Percentiles rank a stretch among this genome's conserved stretches.
phyloP scores from a whole-genome alignment of 2,329 filamentous ascomycete genomes.

The Fusarium denticulatum region DNA sequence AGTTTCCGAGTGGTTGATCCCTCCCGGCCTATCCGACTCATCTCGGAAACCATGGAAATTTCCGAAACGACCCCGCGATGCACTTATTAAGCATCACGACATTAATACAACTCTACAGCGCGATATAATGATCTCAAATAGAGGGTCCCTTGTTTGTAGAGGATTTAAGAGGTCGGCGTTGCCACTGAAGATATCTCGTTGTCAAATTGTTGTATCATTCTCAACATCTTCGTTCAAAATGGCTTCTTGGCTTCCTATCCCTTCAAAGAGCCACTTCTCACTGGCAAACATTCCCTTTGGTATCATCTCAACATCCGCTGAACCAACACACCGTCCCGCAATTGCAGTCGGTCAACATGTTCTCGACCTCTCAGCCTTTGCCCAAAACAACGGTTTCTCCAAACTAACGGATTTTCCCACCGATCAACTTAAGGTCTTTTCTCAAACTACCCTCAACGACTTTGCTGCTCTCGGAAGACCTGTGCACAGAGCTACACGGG shows the following conservation, averaged over 20 bases:
- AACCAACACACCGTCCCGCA: slow-evolving; percentile 68
- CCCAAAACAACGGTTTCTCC: slow-evolving; percentile 54
- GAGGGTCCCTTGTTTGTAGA: background rate
- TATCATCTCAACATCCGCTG: slow-evolving; percentile 72
- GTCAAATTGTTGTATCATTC: background rate
- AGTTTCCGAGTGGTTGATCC: background rate
- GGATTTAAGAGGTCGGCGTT: accelerated
- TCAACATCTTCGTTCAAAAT: background rate
- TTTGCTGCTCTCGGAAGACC: slow-evolving; percentile 66
- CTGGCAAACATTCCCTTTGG: slow-evolving; percentile 85
- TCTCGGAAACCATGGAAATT: background rate
- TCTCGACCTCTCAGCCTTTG: slow-evolving; percentile 73
- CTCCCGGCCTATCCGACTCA: accelerated
- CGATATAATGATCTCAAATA: background rate
- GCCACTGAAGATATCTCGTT: background rate
- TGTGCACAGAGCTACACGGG: slow-evolving; percentile 74
- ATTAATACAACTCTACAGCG: background rate
- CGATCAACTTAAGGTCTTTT: slow-evolving; percentile 42
- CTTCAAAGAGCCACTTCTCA: slow-evolving; percentile 46
- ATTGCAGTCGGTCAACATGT: slow-evolving; percentile 78
- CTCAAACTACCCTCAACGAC: slow-evolving; percentile 44
- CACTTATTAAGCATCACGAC: background rate
- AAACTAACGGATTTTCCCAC: slow-evolving; percentile 38
- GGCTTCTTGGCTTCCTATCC: slow-evolving; percentile 20
- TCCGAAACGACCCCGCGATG: background rate